Base-by-base conservation (phyloP, 441 rosid genomes). In the Raphanus hybrid region DNA sequence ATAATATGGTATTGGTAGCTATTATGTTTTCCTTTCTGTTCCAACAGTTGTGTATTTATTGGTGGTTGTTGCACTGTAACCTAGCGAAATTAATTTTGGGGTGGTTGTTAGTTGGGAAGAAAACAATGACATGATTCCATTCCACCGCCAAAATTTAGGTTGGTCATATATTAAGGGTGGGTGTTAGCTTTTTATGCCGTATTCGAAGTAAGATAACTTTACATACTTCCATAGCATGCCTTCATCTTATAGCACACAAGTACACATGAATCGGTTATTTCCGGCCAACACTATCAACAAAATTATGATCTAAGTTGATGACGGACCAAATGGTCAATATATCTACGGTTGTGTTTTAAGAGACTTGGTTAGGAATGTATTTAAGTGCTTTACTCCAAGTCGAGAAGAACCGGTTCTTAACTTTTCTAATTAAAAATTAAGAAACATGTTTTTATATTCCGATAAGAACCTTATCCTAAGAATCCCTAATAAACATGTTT, bases 81-180 rank as follows among this genome's bases (percentile, higher is more conserved):
- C 16, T 48, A 12, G 54, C 15, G 16, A 48, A 48, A 48, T 48
- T 48, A 48, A 48, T 12, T 48, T 4, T 48, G 4, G 54, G 16
- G 16, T 48, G 0, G 54, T 48, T 48, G 54, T 48, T 48, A 1
- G 54, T 48, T 48, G 54, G 16, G 16, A 48, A 48, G 16, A 48
- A 48, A 48, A 48, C 7, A 48, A 48, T 12, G 54, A 48, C 54
- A 48, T 48, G 54, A 48, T n/a, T 48, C 16, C 8, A n/a, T 3
- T 52, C 20, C 58, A 52, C 58, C 58, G 58, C 58, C 58, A 52
- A 14, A 50, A 50, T 50, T 50, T n/a, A 50, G 18, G 57, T 50
- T 14, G 57, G 57, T 50, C 18, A 14, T 6, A 15, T 54, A 16
- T 54, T 54, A 54, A 54, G 59, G 26, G 59, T 15, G 58, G 10